A percentile compares a stretch with the other conserved stretches of the same genome.
phyloP scores from a whole-genome alignment of 2,329 filamentous ascomycete species.

The Monilinia aucupariae region DNA sequence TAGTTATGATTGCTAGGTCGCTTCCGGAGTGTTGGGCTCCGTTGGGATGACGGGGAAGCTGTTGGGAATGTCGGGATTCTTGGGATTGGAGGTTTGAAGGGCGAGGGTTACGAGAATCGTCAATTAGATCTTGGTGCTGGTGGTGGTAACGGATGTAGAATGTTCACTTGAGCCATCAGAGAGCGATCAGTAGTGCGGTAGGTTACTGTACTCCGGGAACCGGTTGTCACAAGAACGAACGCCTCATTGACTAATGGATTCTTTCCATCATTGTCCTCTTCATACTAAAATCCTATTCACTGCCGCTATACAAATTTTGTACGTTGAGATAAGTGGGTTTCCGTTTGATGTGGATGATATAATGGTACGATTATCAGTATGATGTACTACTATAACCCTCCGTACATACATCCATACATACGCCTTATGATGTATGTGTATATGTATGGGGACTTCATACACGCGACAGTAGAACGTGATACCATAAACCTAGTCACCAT shows the following conservation, averaged over 20 bases:
- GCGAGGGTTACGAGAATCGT: neutral
- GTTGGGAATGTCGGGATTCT: conserved; percentile 7
- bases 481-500: conserved; percentile 5
- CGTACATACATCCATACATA: neutral
- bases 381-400: neutral
- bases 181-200: neutral
- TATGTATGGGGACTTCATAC: conserved; percentile 5
- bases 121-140: neutral
- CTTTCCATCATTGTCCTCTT: conserved; percentile 10
- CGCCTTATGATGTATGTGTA: neutral
- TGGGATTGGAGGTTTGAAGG: neutral
- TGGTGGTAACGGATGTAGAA: no score
- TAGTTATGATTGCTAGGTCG: neutral
- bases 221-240: neutral
- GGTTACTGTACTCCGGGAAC: neutral
- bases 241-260: neutral
- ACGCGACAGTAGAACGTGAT: conserved; percentile 3
- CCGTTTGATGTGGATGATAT: neutral
- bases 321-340: neutral
- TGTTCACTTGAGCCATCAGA: neutral
- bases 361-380: conserved; percentile 7
- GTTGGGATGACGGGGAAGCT: conserved; percentile 7
- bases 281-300: neutral
- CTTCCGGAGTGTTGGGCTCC: conserved; percentile 5
- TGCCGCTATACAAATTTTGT: neutral